Base-by-base conservation (phyloP, 192 early-diverging fungal genomes). In the Backusella parvicylindrica region DNA sequence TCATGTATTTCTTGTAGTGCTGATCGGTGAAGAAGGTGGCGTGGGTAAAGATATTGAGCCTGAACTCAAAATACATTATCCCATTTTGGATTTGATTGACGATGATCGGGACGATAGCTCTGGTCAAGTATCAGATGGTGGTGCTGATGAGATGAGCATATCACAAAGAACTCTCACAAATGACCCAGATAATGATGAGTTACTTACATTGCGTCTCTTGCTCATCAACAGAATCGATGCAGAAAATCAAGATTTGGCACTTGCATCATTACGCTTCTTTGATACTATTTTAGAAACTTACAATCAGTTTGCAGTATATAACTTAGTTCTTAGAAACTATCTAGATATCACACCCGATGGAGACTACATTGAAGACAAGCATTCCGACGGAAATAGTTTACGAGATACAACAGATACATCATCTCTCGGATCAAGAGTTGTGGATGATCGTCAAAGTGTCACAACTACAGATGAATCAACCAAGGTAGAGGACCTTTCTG, bases 251-350 rank as follows among this genome's bases (percentile, higher is more conserved):
- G 78, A 86, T 21, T 71, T 90, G 35, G 75, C 86, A 12, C 77
- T 90, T 63, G 84, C 82, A 75, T 85, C 89, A 9, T 75, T 90
- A 65, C 84, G 86, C 4, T 78, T 90, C 35, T 90, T 90, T 71
- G 89, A 90, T 73, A 83, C 85, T n/a, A 83, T 90, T 15, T 73
- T 90, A 18, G 77, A 83, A 66, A 89, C 86, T 1, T 85, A 85
- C 72, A 87, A 89, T 72, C 89, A 90, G 72, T 89, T 90, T 83
- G 87, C 85, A 1, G 81, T 83, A 64, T 85, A 83, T 32, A 89
- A 85, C 50, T 77, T 90, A 21, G 82, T 88, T 8, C 81, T 90
- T 28, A 80, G 87, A 64, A 90, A 90, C 74, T 89, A 85, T 63
- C 13, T 85, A 32, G 78, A 79, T 70, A 75, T 77, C 12, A 68